A percentile compares a stretch with the other conserved stretches of the same genome.
phyloP scores from a whole-genome alignment of 108 stramenopile species.

The Cyclotella distinguenda region DNA sequence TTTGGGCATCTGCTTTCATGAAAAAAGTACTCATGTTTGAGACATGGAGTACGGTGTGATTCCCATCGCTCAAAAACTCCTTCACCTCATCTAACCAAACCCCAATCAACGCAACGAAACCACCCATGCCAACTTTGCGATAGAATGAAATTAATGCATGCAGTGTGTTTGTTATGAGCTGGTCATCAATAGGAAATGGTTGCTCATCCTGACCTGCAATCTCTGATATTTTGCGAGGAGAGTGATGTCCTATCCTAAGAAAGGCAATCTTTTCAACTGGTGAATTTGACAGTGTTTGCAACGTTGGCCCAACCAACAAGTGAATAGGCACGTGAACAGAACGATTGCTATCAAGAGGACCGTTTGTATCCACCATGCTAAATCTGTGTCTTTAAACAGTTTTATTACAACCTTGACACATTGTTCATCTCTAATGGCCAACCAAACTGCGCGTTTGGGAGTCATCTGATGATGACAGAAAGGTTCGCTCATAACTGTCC shows the following conservation, averaged over 20 bases:
- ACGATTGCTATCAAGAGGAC: not conserved
- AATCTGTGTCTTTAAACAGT: constrained; percentile 10
- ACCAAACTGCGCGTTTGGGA: constrained; percentile 15
- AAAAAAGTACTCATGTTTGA: not conserved
- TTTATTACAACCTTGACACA: constrained; percentile 3
- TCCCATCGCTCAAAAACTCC: constrained; percentile 7
- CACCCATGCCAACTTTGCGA: constrained; percentile 1
- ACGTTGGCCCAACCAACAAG: not conserved
- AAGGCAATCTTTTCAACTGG: constrained; percentile 2
- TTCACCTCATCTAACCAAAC: constrained; percentile 3
- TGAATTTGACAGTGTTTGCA: constrained; percentile 3
- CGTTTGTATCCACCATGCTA: not conserved
- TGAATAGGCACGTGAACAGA: constrained; percentile 2
- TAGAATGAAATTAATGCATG: constrained; percentile 11
- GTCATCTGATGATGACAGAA: not conserved
- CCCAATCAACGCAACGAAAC: constrained; percentile 1
- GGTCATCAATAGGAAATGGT: not conserved
- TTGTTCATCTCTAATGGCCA: constrained; percentile 8
- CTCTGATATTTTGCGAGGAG: no score
- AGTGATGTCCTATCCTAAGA: not conserved
- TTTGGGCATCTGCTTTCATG: constrained; percentile 5
- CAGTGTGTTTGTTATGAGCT: not conserved
- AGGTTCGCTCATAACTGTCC: not conserved
- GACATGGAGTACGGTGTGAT: not conserved
- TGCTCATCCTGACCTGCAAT: not conserved